phyloP scores from a whole-genome alignment of 805 yeast species.

The Maudiozyma saulgeensis region DNA sequence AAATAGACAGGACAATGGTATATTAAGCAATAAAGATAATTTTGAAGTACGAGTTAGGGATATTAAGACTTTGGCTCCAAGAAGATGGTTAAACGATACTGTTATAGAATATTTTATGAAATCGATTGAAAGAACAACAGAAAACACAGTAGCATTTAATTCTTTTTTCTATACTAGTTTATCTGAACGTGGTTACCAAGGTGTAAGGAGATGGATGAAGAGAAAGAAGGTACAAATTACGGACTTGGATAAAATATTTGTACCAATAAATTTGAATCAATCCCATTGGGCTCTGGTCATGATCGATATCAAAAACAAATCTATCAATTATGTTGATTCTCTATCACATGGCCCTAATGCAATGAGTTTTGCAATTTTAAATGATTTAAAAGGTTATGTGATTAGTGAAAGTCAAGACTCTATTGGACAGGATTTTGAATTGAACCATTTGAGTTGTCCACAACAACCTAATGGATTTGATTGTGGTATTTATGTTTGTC shows the following conservation, averaged over 20 bases:
- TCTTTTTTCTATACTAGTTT: constrained; percentile 81
- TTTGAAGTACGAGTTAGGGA: constrained; percentile 63
- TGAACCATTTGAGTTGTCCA: constrained; percentile 45
- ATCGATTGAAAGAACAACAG: constrained; percentile 25
- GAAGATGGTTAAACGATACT: constrained; percentile 84
- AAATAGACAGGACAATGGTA: constrained; percentile 19
- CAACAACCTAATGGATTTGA: constrained; percentile 85
- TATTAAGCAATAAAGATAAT: constrained; percentile 26
- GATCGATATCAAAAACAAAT: constrained; percentile 49
- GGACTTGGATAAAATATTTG: constrained; percentile 54
- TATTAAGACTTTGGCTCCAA: constrained; percentile 56
- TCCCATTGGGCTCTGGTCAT: constrained; percentile 91
- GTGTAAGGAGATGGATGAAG: constrained; percentile 80
- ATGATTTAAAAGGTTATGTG: constrained; percentile 51
- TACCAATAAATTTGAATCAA: constrained; percentile 76
- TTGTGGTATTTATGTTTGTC: constrained; percentile 90
- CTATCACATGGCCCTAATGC: constrained; percentile 36
- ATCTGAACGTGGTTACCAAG: constrained; percentile 60
- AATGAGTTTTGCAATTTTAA: constrained; percentile 31
- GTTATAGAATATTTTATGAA: constrained; percentile 74
- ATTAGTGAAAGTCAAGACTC: constrained; percentile 48
- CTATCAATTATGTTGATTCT: constrained; percentile 72
- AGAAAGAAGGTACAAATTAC: constrained; percentile 60
- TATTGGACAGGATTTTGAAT: constrained; percentile 28
- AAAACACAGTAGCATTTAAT: constrained; percentile 59